Base-by-base conservation (phyloP, 148 eudicot species). In the Chenopodium album region DNA sequence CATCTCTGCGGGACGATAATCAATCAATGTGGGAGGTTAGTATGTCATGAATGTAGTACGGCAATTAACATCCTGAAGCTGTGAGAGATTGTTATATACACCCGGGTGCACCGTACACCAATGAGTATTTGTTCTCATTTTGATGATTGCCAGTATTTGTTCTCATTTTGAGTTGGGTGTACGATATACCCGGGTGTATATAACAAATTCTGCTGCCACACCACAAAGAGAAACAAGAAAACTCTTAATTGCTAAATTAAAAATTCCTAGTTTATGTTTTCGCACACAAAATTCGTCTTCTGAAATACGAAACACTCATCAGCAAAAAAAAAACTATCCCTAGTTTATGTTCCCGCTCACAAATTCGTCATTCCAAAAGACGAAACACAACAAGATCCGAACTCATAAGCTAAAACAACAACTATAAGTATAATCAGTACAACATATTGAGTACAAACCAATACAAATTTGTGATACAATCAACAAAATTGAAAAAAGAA, bases 11-110 rank as follows among this genome's bases (percentile, higher is more conserved):
- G 46, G 29, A 77, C 48, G 31, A 29, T 31, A 77, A 62, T 77
- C 8, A 77, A 62, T 34, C 16, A 77, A 62, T 34, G 70, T 63
- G n/a, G 69, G 79, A 34, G 32, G 79, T 63, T 77, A 62, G 69
- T 16, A 34, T 17, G 76, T 47, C 59, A 73, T 23, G 32, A 73
- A 23, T 10, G 29, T 23, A 73, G 34, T 73, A 48, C 20, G 16
- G 56, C 28, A n/a, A 50, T 73, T 48, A 31, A 32, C 63, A 47
- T 50, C 29, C 17, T 28, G 13, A 11, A 31, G 80, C 52, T 44
- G 10, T 2, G 32, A 31, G 32, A 31, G 32, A 31, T 31, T 31
- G 32, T 31, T 31, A 31, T 31, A 31, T 31, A 31, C 2, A 31
- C 32, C 32, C 32, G 32, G 32, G 32, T 31, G 32, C 32, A 31